phyloP scores from a whole-genome alignment of 2,329 filamentous ascomycete genomes.

The Furcasterigmium furcatum region DNA sequence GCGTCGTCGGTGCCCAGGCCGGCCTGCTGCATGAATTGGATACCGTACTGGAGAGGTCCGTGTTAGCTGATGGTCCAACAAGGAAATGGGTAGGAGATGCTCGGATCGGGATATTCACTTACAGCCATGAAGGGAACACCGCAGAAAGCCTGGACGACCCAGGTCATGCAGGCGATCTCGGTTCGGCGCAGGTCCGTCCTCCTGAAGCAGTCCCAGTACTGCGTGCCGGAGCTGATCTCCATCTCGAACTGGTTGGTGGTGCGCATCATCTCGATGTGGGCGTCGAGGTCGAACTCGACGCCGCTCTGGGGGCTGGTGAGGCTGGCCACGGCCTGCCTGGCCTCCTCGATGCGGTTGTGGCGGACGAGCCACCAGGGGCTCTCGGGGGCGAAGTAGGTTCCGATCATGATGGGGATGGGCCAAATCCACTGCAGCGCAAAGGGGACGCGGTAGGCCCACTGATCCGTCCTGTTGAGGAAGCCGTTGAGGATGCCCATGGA shows the following conservation, averaged over 20 bases:
- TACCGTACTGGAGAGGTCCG: conserved; percentile 1
- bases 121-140: conserved; percentile 20
- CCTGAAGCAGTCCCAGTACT: conserved; percentile 10
- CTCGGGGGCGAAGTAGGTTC: conserved; percentile 16
- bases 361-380: conserved; percentile 20
- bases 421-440: conserved; percentile 24
- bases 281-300: conserved; percentile 14
- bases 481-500: conserved; percentile 29
- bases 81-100: too few species aligned
- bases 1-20: conserved; percentile 23
- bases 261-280: conserved; percentile 18
- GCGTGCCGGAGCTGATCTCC: conserved; percentile 15
- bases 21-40: conserved; percentile 9
- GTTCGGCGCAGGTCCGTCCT: conserved; percentile 21
- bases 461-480: conserved; percentile 19
- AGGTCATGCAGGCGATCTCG: conserved; percentile 21
- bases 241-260: conserved; percentile 26
- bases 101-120: conserved; percentile 33
- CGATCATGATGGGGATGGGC: conserved; percentile 13
- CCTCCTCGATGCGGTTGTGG: conserved; percentile 16
- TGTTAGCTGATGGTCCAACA: too few species aligned
- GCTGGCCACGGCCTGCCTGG: conserved; percentile 8
- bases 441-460: conserved; percentile 44
- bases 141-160: conserved; percentile 20
- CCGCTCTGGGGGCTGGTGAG: conserved; percentile 6